Base-by-base conservation (phyloP, 2,329 filamentous ascomycete species). In the Penicillium griseofulvum region DNA sequence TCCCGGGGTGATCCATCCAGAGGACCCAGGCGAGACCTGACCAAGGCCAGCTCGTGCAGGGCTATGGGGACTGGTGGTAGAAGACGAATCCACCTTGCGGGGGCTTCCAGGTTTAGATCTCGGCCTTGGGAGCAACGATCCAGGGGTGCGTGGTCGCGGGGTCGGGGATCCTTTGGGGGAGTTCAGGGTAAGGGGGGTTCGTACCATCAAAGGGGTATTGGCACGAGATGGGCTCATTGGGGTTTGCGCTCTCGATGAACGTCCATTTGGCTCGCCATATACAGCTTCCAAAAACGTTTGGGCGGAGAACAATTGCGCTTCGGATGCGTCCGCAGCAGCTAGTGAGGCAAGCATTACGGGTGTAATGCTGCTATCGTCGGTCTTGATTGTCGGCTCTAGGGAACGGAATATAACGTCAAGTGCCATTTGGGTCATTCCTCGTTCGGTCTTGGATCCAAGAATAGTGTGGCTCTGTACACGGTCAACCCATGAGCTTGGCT, bases 391-490 rank as follows among this genome's bases (percentile, higher is more conserved):
- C 17, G 83, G 77, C 55, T 85, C 85, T 48, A 96, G 85, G 42
- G 89, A 93, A 59, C 87, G 86, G 76, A 95, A 99, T 47, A 97
- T 81, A 38, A 95, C 83, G 68, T 97, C 93, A 52, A 99, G 86
- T 0, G 91, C 84, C 67, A 99, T 87, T 72, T 99, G 94, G 0
- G 91, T 96, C 51, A 99, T 78, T 59, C 94, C 94, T 61, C 93
- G 87, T 73, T 97, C 90, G 22, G 83, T 85, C 63, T 87, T 88
- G 12, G 90, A 95, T 52, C 94, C 94, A 16, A 99, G 83, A 57
- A 97, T 96, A 0, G 94, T 99, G 72, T 99, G 93, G 60, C 90
- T 95, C 93, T 97, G 68, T 41, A 49, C 31, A 29, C 28, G 39
- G 29, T 26, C 36, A 22, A 7, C 6, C 1, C 16, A 55, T 56